A percentile compares a stretch with the other conserved stretches of the same genome.
These are phyloP conservation scores for Spathaspora arborariae DNA, from an alignment of 805 yeast genomes.

Conservation along the genomic window DNA sequence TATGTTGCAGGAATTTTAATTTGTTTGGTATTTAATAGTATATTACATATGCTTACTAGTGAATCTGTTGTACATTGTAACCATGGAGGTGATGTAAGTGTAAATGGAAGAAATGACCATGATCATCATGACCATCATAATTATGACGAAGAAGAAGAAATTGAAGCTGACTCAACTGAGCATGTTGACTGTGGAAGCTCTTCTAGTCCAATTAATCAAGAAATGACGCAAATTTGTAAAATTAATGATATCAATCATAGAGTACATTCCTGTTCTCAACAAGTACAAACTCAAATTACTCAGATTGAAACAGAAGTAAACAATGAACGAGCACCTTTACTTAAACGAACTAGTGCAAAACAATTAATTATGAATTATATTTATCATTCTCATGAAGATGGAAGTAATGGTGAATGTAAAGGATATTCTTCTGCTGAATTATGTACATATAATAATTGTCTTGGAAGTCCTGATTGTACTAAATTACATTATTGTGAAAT, in stretches of 20 bases:
- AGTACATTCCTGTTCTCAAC: neutral
- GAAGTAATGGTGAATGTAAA: constrained; percentile 42
- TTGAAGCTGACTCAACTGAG: constrained; percentile 12
- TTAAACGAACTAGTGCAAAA: constrained; percentile 3
- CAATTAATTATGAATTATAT: constrained; percentile 15
- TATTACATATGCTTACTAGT: constrained; percentile 72
- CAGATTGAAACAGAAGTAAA: constrained; percentile 13
- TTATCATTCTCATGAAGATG: constrained; percentile 7
- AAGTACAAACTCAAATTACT: neutral
- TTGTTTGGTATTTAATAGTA: constrained; percentile 57
- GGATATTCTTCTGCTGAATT: constrained; percentile 45
- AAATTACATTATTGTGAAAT: constrained; percentile 38
- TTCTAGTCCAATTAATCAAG: constrained; percentile 13
- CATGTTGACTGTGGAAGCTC: constrained; percentile 11
- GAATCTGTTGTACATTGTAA: constrained; percentile 85
- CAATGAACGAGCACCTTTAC: constrained; percentile 17
- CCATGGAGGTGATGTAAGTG: constrained; percentile 43
- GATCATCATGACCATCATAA: constrained; percentile 11
- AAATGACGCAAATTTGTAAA: constrained; percentile 13
- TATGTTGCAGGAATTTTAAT: constrained; percentile 56
- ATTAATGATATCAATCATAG: constrained; percentile 4
- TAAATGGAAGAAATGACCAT: constrained; percentile 10
- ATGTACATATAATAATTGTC: constrained; percentile 12
- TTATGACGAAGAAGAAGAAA: constrained; percentile 9
- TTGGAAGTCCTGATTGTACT: constrained; percentile 5